Evolutionary conservation across 192 early-diverging fungal genomes (phyloP).

Genomic region (Chytriomyces sp.): DNA sequence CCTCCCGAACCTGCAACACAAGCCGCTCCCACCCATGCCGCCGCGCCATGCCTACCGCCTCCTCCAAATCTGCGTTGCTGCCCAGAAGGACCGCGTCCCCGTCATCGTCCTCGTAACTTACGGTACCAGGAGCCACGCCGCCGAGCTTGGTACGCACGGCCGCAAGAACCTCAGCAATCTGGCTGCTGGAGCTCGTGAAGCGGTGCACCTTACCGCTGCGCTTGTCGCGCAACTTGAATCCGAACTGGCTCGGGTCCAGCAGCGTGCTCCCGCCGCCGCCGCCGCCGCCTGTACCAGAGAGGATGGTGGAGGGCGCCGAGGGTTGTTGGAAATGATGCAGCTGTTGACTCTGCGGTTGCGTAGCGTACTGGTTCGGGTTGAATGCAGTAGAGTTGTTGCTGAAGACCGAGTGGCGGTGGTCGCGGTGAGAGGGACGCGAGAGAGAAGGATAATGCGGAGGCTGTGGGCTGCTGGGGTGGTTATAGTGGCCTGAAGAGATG

Average conservation of each 20-base stretch:
- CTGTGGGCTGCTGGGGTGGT: neutral
- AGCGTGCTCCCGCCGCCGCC: no score
- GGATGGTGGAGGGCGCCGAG: conserved; percentile 21
- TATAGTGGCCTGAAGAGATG: neutral
- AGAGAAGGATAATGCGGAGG: neutral
- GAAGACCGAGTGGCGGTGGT: neutral
- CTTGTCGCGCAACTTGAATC: conserved; percentile 42
- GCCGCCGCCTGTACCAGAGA: no score
- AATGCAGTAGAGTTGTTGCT: neutral
- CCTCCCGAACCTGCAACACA: conserved; percentile 55
- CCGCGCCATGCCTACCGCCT: conserved; percentile 80
- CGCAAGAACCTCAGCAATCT: conserved; percentile 17
- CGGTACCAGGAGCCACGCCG: neutral
- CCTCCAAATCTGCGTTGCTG: conserved; percentile 74
- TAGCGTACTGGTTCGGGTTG: neutral
- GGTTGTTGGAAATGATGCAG: neutral
- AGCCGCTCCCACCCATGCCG: conserved; percentile 75
- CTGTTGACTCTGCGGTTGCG: neutral
- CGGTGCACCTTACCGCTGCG: conserved; percentile 36
- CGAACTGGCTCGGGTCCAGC: conserved; percentile 26
- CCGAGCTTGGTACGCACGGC: conserved; percentile 23
- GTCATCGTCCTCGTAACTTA: conserved; percentile 87
- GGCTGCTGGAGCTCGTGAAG: conserved; percentile 33
- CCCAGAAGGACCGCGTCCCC: conserved; percentile 82
- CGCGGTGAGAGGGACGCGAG: neutral